Base-by-base conservation (phyloP, 768 basidiomycete genomes). In the Pholiota microspora region DNA sequence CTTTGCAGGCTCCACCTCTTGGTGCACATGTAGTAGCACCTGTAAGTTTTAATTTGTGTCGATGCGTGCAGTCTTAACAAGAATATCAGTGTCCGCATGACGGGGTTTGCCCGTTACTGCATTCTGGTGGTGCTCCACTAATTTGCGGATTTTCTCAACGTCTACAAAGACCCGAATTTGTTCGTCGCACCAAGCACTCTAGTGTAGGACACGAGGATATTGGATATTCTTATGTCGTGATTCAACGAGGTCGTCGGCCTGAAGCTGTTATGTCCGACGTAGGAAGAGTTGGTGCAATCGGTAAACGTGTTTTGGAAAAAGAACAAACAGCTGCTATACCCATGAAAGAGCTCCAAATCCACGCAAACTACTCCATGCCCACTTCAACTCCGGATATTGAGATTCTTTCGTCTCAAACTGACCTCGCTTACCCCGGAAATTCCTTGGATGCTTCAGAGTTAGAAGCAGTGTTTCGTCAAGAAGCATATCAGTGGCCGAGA, bases 1-100 rank as follows among this genome's bases (percentile, higher is more conserved):
- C 75, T 10, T 72, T 72, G 57, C 67, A 65, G 9, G 58, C 60
- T 23, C 24, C 71, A 42, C 59, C 76, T 50, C 69, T 71, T 40
- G 92, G 91, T 10, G 82, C 82, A 25, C 89, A 94, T 71, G 88
- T 95, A n/a, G 74, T 95, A 47, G 94, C 94, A 49, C 94, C 94
- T 25, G 92, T 94, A 68, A 68, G 86, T 59, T 42, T 58, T 13
- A 21, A 25, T 27, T 29, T 40, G 34, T 32, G 23, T 29, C 24
- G 45, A 45, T 64, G 29, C 60, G 15, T 42, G 21, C 38, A 34
- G 47, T 36, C 40, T 56, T 12, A 60, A 27, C 51, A 13, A 23
- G 24, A 34, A 16, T 8, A 13, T 9, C 64, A 95, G 88, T 98
- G 96, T 64, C 92, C 96, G 10, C 96, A 98, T 63, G 95, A 98